Percentiles rank a stretch among this genome's conserved stretches.
These are phyloP conservation scores for Euphrasia confusa DNA, from an alignment of 257 asterid species.

Conservation along the genomic window DNA sequence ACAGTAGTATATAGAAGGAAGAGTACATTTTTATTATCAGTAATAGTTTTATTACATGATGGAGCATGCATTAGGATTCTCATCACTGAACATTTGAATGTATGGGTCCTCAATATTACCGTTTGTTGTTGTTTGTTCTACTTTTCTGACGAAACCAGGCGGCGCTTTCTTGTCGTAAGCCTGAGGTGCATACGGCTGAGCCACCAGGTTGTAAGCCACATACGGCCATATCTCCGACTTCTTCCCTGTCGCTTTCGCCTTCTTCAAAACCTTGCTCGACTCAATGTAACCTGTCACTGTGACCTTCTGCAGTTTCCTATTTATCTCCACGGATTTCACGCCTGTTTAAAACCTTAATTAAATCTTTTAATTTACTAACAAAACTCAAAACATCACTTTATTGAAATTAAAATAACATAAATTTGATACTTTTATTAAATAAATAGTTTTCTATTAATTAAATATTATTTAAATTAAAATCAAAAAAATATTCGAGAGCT, in stretches of 20 bases:
- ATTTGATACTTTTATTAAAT: no score
- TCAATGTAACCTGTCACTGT: constrained; percentile 67
- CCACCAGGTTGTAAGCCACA: constrained; percentile 67
- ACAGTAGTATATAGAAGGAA: no score
- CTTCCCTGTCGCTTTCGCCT: constrained; percentile 71
- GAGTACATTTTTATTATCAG: no score
- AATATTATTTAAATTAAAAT: no score
- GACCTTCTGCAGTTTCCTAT: constrained; percentile 75
- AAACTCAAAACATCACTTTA: no score
- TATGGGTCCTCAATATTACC: constrained; percentile 47
- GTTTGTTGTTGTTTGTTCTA: constrained; percentile 33
- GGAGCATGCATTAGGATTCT: constrained; percentile 57
- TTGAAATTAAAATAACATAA: no score
- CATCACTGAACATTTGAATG: constrained; percentile 34
- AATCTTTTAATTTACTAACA: no score
- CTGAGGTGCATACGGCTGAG: constrained; percentile 72
- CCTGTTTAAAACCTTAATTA: constrained; percentile 31
- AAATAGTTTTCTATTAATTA: no score
- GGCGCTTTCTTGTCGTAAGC: constrained; percentile 88
- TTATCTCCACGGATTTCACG: constrained; percentile 73
- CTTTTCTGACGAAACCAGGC: constrained; percentile 70
- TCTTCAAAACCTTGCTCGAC: constrained; percentile 65
- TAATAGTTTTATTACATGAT: constrained; percentile 38
- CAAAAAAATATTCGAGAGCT: no score
- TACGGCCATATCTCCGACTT: constrained; percentile 90